phyloP scores from a whole-genome alignment of 2,329 filamentous ascomycete species.

The Nigrograna mackinnonii region DNA sequence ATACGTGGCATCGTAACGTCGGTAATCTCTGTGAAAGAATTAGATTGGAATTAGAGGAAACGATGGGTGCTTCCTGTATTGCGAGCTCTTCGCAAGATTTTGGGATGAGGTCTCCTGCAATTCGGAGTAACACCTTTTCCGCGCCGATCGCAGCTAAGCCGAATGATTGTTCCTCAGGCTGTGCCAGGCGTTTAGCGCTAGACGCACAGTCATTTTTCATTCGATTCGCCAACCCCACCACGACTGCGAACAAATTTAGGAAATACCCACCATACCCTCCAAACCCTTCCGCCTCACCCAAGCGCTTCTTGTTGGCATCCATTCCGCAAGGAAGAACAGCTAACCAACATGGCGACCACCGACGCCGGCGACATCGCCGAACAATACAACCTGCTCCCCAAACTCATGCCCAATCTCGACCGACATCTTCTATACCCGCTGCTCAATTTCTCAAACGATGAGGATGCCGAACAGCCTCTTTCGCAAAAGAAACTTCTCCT shows the following conservation, averaged over 20 bases:
- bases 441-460: constrained; percentile 85
- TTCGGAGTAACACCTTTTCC: no score
- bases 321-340: constrained; percentile 3
- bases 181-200: constrained; percentile 40
- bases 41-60: no score
- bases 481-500: constrained; percentile 87
- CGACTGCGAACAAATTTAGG: constrained; percentile 13
- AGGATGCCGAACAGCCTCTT: constrained; percentile 73
- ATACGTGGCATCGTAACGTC: constrained; percentile 35
- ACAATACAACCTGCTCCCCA: constrained; percentile 81
- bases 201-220: constrained; percentile 41
- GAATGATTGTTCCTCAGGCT: constrained; percentile 9
- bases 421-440: constrained; percentile 95
- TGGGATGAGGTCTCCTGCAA: constrained; percentile 9
- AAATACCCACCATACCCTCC: constrained; percentile 8
- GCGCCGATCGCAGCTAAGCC: no score
- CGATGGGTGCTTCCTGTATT: no score
- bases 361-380: constrained; percentile 57
- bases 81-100: constrained; percentile 2
- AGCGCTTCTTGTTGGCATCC: not conserved
- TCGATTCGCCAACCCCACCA: constrained; percentile 10
- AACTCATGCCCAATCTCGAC: constrained; percentile 89
- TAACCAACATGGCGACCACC: constrained; percentile 44
- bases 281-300: constrained; percentile 12
- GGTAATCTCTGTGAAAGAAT: not conserved